Base-by-base conservation (phyloP, 352 stramenopile genomes). In the Phytophthora pisi region DNA sequence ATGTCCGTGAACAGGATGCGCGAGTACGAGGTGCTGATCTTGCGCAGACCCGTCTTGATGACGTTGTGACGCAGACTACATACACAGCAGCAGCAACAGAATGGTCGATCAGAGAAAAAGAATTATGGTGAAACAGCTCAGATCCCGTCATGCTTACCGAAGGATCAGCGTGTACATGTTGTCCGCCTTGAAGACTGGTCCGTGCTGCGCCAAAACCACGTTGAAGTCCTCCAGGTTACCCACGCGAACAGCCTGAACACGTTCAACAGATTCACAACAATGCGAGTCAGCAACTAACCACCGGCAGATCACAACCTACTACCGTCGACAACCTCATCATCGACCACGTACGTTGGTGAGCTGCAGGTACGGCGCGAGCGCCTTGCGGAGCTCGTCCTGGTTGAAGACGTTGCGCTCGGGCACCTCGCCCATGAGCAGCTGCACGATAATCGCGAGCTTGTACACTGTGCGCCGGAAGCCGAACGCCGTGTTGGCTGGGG, bases 381-480 rank as follows among this genome's bases (percentile, higher is more conserved):
- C 90, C 30, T 77, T 88, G 59, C 84, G 81, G 66, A 98, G 92
- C 36, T 96, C 90, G 49, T 92, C 80, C 61, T 95, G 81, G 64
- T 96, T 91, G 79, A 99, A 99, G 20, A 98, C 87, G 58, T 86
- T 89, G 54, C 97, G 90, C 67, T 99, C 97, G 0, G 97, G 97
- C 36, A 99, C 97, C 70, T 99, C 97, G 51, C 97, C 97, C 92
- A 99, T 99, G 42, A 99, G 88, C 57, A 99, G 76, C 79, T 99
- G 96, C 20, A 99, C 97, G 30, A 99, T 97, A 63, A 98, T 89
- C 24, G 97, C 85, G 23, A 99, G 92, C 64, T 98, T 98, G 69
- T 99, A 93, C n/a, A 98, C 94, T 26, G 92, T 91, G 58, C 96
- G 91, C n/a, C 95, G 90, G 71, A 99, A 99, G 28, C 96, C 98